Conservation (phyloP, 2,329 filamentous ascomycete genomes). For the Colletotrichum melonis region DNA sequence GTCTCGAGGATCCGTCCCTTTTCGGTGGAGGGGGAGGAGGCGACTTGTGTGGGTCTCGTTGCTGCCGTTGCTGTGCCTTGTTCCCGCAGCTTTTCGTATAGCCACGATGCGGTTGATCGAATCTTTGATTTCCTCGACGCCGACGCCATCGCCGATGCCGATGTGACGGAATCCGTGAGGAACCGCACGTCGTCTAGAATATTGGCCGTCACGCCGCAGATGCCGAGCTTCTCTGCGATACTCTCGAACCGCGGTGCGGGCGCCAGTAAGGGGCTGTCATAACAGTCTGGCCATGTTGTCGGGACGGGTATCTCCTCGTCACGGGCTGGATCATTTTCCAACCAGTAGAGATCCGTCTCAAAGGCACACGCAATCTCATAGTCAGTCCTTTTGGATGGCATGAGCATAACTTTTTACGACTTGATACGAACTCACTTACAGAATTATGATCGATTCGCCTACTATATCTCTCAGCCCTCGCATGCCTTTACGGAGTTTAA, state of each 20-base stretch:
- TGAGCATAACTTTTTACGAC: no score
- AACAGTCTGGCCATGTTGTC: conserved; percentile 36
- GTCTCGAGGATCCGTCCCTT: conserved; percentile 39
- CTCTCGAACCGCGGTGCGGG: conserved; percentile 37
- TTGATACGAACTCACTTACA: conserved; percentile 14
- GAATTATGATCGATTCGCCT: conserved; percentile 36
- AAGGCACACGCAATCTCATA: conserved; percentile 45
- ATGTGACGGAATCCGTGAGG: conserved; percentile 39
- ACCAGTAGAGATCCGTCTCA: conserved; percentile 43
- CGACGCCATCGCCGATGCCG: background rate
- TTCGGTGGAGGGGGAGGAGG: background rate
- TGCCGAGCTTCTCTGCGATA: conserved; percentile 24
- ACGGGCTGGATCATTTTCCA: conserved; percentile 33
- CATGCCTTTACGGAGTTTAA: conserved; percentile 41
- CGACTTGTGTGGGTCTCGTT: background rate
- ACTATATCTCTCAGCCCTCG: conserved; percentile 41
- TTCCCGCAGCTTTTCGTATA: conserved; percentile 36
- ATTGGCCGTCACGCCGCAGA: conserved; percentile 37
- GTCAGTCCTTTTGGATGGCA: conserved; percentile 38
- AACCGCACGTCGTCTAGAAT: conserved; percentile 44
- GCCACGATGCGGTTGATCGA: conserved; percentile 39
- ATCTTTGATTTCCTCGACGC: conserved; percentile 34
- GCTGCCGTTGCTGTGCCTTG: background rate
- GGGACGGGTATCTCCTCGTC: conserved; percentile 29
- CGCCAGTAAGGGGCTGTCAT: conserved; percentile 41